Base-by-base conservation (phyloP, 352 stramenopile species). In the Globisporangium middletonii region DNA sequence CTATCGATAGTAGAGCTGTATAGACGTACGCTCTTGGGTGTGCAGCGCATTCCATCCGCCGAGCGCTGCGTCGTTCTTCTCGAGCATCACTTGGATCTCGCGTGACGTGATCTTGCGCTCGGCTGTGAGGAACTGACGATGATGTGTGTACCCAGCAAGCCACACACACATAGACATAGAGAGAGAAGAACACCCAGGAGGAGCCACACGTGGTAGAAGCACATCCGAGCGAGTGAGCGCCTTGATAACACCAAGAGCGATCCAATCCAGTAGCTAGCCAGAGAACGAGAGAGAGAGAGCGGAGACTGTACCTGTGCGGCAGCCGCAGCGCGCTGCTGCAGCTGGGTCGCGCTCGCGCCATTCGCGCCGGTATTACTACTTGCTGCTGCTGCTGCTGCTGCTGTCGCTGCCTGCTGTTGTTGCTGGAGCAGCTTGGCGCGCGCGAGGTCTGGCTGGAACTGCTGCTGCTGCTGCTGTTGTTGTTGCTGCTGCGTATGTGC, bases 21-120 rank as follows among this genome's bases (percentile, higher is more conserved):
- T 6, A 1, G 0, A 76, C 79, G 50, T 73, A 94, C 84, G 84
- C 45, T 92, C 73, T 55, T 89, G 79, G 23, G 83, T 73, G 44
- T 91, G 77, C 27, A 94, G 75, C 43, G 68, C 65, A 11, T 80
- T 87, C 84, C 84, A 94, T 38, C 72, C 75, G 45, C 75, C 78
- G 3, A 94, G 55, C n/a, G 81, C 79, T 18, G 72, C 68, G 57
- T 94, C 84, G 60, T 94, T 94, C 66, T 92, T 92, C 59, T 94
- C 82, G n/a, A 94, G 71, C 79, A 92, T 89, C 43, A 65, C 63
- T 57, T 94, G 82, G 8, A 94, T 88, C 56, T 94, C 84, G 13
- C 59, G 67, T 26, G 72, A 72, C 19, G 79, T 79, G 6, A 83
- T 44, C 48, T 82, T 83, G 27, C 79, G 73, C 55, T 86, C 75